These are phyloP conservation scores for Gaultheria prostrata DNA, from an alignment of 148 eudicot species.

Conservation along the genomic window DNA sequence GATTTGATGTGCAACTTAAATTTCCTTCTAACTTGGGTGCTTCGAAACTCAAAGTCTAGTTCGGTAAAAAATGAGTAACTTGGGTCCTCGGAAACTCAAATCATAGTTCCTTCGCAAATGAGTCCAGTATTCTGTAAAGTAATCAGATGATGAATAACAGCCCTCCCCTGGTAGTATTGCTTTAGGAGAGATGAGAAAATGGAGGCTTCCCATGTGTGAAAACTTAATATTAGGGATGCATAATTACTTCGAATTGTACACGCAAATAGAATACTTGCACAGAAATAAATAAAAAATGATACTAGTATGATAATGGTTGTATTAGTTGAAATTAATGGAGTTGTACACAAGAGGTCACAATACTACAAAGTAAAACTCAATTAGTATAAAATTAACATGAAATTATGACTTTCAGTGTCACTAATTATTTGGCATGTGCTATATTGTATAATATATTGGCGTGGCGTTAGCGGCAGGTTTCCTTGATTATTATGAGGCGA, in stretches of 20 bases:
- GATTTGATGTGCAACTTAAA: not conserved
- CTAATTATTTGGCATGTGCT: not conserved
- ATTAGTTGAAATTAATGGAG: not conserved
- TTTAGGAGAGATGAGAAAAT: not conserved
- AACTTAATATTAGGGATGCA: not conserved
- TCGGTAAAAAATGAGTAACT: too few relatives aligned
- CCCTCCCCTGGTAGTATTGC: too few relatives aligned
- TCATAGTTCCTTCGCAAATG: not conserved
- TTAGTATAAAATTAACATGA: not conserved
- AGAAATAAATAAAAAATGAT: not conserved
- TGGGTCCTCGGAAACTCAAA: too few relatives aligned
- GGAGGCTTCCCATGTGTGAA: not conserved
- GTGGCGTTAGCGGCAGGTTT: conserved; percentile 15
- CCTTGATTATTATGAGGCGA: conserved; percentile 27
- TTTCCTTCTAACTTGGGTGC: not conserved
- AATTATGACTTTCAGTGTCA: not conserved
- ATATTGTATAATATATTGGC: not conserved
- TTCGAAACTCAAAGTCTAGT: not conserved
- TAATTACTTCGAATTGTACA: not conserved
- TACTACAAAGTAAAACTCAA: not conserved
- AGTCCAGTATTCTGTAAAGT: not conserved
- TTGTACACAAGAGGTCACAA: not conserved
- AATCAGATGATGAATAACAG: not conserved
- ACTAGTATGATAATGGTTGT: not conserved
- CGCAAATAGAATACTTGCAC: too few relatives aligned